Evolutionary conservation across 805 yeast genomes (phyloP), one percentile per base, ranked within the genome.

Genomic region (Debaryomyces prosopidis): DNA sequence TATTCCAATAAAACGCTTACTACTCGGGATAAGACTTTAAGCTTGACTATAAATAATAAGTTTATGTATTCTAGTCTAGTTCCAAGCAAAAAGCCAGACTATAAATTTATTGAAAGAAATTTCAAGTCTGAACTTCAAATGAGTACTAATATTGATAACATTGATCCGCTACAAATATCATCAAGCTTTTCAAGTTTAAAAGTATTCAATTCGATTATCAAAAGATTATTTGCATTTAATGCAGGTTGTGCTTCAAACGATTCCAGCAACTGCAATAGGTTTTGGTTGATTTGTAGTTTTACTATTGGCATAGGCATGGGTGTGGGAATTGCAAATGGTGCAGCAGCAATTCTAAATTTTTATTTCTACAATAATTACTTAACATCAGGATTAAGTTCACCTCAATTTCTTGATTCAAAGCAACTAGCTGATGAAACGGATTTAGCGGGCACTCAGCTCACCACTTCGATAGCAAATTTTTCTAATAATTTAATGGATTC

Each of bases 281-380:
- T 58, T 6, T 63, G 66, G 59, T 20, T 67, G 9, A 18, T 68
- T 4, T 67, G 66, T 40, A 58, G 71, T 44, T 69, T 71, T 46
- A 52, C 70, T 1, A 23, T 69, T 17, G 75, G 75, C 1, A 53
- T 70, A 30, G 71, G 75, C 1, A 52, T 71, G 15, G 75, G 76
- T 1, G 45, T 60, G 17, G 58, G 63, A 1, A 36, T 63, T 33
- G 58, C 68, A 10, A 57, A 50, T 41, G 63, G 65, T 8, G 47
- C 68, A 12, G 50, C 18, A 32, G 32, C 34, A 31, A 23, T 23
- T 27, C 16, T 6, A 34, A 35, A 30, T 30, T 7, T 10, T 27
- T 36, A 20, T 23, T 23, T 39, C 15, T 12, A 37, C 44, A 36
- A 23, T 26, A 15, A 19, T 32, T 10, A 39, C 32, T 28, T 38